A percentile compares a stretch with the other conserved stretches of the same genome.
Evolutionary conservation across 2,329 filamentous ascomycete species (phyloP).

Genomic region (Talaromyces sp.): DNA sequence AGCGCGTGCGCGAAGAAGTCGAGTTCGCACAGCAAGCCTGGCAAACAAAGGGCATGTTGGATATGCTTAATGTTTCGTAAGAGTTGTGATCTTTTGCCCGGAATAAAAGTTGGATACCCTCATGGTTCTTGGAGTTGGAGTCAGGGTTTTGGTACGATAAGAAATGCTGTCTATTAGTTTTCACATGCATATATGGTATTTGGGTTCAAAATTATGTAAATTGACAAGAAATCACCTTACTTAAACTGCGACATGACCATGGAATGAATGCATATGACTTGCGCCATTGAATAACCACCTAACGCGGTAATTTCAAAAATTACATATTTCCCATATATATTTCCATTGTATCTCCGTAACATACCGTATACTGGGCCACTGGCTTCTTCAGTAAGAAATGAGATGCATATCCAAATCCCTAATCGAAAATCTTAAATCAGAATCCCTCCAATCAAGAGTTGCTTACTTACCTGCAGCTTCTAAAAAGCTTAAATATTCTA

Average conservation of each 20-base stretch:
- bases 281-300: not conserved
- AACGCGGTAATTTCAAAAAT: not conserved
- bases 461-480: no score
- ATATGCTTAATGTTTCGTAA: slow-evolving; percentile 52
- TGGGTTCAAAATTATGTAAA: not conserved
- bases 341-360: not conserved
- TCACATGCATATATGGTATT: not conserved
- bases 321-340: no score
- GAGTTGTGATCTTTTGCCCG: not conserved
- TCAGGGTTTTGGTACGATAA: slow-evolving; percentile 2
- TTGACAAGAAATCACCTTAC: not conserved
- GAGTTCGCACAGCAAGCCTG: slow-evolving; percentile 78
- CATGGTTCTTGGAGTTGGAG: slow-evolving; percentile 9
- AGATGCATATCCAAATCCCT: no score
- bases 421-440: no score
- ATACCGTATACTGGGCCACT: no score
- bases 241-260: not conserved
- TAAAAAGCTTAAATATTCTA: no score
- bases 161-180: not conserved
- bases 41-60: slow-evolving; percentile 81
- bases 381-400: no score
- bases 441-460: no score
- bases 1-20: slow-evolving; percentile 67
- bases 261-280: not conserved
- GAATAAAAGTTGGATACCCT: slow-evolving; percentile 9